Evolutionary conservation across 768 basidiomycete species (phyloP).

Genomic region (Tephrocybe rancida): DNA sequence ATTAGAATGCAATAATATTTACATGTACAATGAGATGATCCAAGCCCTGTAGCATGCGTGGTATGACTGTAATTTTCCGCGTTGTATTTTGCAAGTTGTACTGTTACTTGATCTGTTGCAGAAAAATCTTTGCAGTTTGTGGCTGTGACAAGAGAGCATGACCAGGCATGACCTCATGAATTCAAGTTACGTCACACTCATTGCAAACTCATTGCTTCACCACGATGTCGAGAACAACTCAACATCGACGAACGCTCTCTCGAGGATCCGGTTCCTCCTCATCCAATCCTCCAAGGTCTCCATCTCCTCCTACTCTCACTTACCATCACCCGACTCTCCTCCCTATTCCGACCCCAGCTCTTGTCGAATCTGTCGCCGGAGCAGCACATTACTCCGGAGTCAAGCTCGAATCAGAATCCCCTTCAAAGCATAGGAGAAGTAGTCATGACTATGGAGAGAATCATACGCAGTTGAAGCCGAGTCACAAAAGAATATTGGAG

Average conservation of each 20-base stretch:
- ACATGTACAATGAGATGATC: conserved; percentile 20
- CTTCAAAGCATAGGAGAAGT: conserved; percentile 37
- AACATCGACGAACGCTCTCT: conserved; percentile 24
- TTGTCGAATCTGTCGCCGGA: conserved; percentile 60
- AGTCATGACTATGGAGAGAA: conserved; percentile 33
- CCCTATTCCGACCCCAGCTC: conserved; percentile 49
- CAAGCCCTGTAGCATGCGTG: conserved; percentile 13
- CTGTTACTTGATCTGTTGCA: neutral
- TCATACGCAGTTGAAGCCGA: conserved; percentile 38
- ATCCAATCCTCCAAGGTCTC: conserved; percentile 27
- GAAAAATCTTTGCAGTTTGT: neutral
- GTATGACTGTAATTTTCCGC: conserved; percentile 15
- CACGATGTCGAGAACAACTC: conserved; percentile 15
- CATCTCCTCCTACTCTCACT: conserved; percentile 44
- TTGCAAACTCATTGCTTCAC: neutral
- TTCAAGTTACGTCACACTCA: conserved; percentile 8
- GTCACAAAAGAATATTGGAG: conserved; percentile 52
- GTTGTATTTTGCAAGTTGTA: conserved; percentile 4
- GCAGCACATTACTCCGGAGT: conserved; percentile 66
- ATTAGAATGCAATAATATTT: conserved; percentile 31
- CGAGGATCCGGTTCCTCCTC: conserved; percentile 11
- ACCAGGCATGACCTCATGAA: conserved; percentile 9
- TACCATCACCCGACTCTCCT: conserved; percentile 50
- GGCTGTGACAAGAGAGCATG: conserved; percentile 11
- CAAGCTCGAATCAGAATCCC: conserved; percentile 36